phyloP scores from a whole-genome alignment of 768 basidiomycete species.

The Phanerochaete carnosa region DNA sequence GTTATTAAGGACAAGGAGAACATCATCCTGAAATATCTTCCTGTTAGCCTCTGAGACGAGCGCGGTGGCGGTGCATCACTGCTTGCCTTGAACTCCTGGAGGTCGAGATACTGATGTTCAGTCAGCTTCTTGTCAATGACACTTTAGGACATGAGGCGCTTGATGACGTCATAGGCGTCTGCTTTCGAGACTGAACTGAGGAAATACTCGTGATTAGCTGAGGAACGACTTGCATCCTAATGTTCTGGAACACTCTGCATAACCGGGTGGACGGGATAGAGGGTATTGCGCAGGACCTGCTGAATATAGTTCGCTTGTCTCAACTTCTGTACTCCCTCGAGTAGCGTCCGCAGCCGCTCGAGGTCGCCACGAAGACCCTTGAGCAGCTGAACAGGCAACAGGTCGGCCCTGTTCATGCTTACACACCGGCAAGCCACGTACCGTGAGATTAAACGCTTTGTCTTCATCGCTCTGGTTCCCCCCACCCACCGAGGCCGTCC shows the following conservation, averaged over 20 bases:
- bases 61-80: conserved; percentile 4
- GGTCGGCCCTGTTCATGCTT: not conserved
- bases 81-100: conserved; percentile 67
- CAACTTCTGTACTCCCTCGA: conserved; percentile 78
- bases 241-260: conserved; percentile 69
- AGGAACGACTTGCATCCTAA: conserved; percentile 71
- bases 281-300: conserved; percentile 52
- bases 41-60: not conserved
- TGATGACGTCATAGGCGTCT: conserved; percentile 81
- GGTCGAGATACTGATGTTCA: conserved; percentile 76
- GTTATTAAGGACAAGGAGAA: conserved; percentile 82
- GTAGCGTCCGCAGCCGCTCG: conserved; percentile 62
- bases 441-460: conserved; percentile 78
- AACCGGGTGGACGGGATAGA: conserved; percentile 64
- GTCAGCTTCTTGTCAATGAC: conserved; percentile 82
- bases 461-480: conserved; percentile 78
- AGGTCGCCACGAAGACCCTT: conserved; percentile 72
- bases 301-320: conserved; percentile 65
- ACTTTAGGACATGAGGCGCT: conserved; percentile 86
- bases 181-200: conserved; percentile 74
- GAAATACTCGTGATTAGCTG: conserved; percentile 72
- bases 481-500: conserved; percentile 76
- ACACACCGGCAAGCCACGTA: conserved; percentile 24
- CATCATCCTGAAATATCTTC: conserved; percentile 52
- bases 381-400: conserved; percentile 50